These are phyloP conservation scores for Leccinum fibrillosum DNA, from an alignment of 768 basidiomycete genomes.

Conservation along the genomic window DNA sequence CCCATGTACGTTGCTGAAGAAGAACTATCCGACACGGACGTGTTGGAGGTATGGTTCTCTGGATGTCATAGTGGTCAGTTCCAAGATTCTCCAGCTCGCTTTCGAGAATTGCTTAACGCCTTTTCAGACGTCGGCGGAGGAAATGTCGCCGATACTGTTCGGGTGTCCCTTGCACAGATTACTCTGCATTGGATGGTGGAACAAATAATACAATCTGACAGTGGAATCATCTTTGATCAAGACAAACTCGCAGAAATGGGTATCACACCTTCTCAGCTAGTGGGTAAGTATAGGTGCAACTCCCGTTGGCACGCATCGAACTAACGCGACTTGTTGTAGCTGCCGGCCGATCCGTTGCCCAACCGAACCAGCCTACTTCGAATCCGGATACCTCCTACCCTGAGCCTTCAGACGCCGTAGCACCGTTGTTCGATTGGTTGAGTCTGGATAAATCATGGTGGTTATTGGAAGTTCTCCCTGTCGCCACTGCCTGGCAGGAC, in stretches of 20 bases:
- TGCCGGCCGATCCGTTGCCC: not conserved
- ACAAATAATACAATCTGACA: conserved; percentile 53
- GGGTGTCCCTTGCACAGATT: conserved; percentile 51
- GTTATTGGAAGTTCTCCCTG: conserved; percentile 67
- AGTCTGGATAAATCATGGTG: conserved; percentile 51
- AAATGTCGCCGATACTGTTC: conserved; percentile 39
- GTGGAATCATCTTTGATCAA: conserved; percentile 57
- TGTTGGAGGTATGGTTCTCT: conserved; percentile 78
- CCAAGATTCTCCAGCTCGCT: not conserved
- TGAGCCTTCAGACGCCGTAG: conserved; percentile 33
- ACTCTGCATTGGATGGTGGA: conserved; percentile 79
- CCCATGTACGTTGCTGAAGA: conserved; percentile 1
- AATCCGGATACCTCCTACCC: conserved; percentile 2
- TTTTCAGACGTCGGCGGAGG: conserved; percentile 69
- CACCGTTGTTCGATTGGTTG: conserved; percentile 55
- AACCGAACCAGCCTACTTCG: not conserved
- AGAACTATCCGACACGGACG: conserved; percentile 37
- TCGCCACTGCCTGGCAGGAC: conserved; percentile 56
- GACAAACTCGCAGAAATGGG: conserved; percentile 43
- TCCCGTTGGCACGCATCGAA: not conserved
- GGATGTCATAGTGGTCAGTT: conserved; percentile 67
- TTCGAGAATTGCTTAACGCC: not conserved
- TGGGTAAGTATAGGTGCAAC: not conserved
- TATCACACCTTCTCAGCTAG: conserved; percentile 27
- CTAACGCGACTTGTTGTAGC: not conserved